Evolutionary conservation across 768 basidiomycete species (phyloP), one percentile per base, ranked within the genome.

Genomic region (Boletus eberwhitei): DNA sequence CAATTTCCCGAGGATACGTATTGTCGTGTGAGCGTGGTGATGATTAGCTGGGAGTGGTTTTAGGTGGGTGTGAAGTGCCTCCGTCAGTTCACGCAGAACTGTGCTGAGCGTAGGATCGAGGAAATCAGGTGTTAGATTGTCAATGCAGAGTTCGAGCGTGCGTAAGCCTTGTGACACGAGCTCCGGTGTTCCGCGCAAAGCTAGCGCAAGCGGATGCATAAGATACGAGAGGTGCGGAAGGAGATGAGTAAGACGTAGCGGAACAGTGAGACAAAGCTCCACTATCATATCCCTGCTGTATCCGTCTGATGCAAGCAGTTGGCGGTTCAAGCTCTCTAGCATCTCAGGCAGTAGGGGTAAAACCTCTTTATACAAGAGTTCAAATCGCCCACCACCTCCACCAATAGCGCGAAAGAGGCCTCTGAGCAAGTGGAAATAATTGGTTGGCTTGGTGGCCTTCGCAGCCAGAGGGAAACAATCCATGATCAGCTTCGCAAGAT

Each of bases 91-190:
- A 44, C 93, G 81, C 40, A 97, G 79, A 41, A 98, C 94, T 0
- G 90, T 92, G 58, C 86, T 91, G 59, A 98, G 83, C 2, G 93
- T 95, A 4, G 97, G 97, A 64, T 98, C 96, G 29, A 99, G 80
- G 76, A 98, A 98, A 72, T 98, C 97, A 2, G 93, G 93, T 0
- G 93, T 97, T 26, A 99, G 81, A 67, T 98, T 99, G 75, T 99
- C 97, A 64, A 98, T 96, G 73, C 96, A 98, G n/a, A 99, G 79
- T 71, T 99, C 97, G 54, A 99, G 82, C 0, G 97, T 99, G 7
- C 97, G 84, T 24, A 99, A 76, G 42, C 97, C 97, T 75, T 99
- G 97, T 22, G 93, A 87, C 50, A 98, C 89, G 43, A 97, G 83
- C 50, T 99, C 97, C 7, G 87, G 82, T 37, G 82, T 84, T 36